Evolutionary conservation across 495 filamentous ascomycete species (phyloP), one percentile per base, ranked within the genome.

Genomic region (Podospora tetraspora): DNA sequence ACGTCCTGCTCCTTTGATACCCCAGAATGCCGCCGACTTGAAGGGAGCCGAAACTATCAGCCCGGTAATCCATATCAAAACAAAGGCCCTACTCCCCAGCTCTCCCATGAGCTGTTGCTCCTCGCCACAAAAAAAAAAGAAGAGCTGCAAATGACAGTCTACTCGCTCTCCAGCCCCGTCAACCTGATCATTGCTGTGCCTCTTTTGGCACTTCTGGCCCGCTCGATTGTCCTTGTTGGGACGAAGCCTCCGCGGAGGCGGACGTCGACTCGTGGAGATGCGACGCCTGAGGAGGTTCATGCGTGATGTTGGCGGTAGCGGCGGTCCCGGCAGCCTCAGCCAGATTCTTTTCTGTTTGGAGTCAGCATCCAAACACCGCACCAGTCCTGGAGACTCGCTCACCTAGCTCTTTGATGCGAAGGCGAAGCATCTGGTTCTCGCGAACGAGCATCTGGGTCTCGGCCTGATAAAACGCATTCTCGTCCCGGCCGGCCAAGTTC

Each of bases 381-480:
- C 16, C 12, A 60, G 5, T 1, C 6, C 19, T 8, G 24, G 59
- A 29, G 12, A 16, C 7, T 13, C 3, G 13, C 81, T 74, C 80
- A 88, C 90, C 91, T 16, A 98, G 81, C 74, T 97, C 94, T 43
- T 92, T 86, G 61, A 97, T 92, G 62, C 95, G 86, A 73, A 89
- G 84, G 64, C 89, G 88, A 66, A 99, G 81, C 90, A 99, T 96
- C 77, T 96, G 91, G 73, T 99, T 99, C 81, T 99, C 95, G 58
- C 95, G 84, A 22, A 86, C 84, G 69, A 99, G 80, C 81, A 88
- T 94, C 71, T 92, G 88, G 3, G 92, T 93, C 79, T 99, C 95
- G 3, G 94, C 92, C 76, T 97, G 93, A 70, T 97, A 96, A 77
- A 92, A 97, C 19, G 91, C 88, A 69, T 86, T 87, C 75, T 97